These are phyloP conservation scores for Pichia sp. DNA, from an alignment of 1,139 yeast genomes.

Conservation along the genomic window DNA sequence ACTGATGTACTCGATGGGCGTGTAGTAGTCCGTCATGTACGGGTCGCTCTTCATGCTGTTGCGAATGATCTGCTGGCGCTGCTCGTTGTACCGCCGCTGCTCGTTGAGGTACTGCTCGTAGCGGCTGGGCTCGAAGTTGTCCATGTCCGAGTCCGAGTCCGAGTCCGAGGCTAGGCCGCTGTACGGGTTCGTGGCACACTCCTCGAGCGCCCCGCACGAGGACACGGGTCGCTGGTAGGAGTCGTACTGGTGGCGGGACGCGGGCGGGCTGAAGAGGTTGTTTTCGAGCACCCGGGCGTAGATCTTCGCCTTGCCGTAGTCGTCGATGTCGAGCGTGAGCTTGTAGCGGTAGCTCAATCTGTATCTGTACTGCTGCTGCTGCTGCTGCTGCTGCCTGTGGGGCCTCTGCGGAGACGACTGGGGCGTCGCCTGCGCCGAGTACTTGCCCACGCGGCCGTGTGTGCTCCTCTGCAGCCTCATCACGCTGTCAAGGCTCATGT, in stretches of 20 bases:
- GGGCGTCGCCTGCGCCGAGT: neutral
- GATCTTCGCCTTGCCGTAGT: constrained; percentile 14
- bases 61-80: constrained; percentile 6
- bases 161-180: no score
- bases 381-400: neutral
- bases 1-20: constrained; percentile 1
- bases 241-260: neutral
- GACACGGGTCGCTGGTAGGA: neutral
- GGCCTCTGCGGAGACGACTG: no score
- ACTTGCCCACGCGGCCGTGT: neutral
- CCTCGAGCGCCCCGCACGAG: neutral
- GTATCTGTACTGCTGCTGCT: neutral
- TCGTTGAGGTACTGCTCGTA: constrained; percentile 11
- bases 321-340: constrained; percentile 11
- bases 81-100: constrained; percentile 1
- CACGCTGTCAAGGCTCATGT: neutral
- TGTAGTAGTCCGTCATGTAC: constrained; percentile 9
- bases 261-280: neutral
- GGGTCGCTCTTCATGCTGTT: constrained; percentile 16
- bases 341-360: constrained; percentile 11
- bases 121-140: constrained; percentile 2
- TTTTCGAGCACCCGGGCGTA: constrained; percentile 14
- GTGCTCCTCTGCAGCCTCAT: neutral
- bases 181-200: neutral
- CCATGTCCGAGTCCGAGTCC: neutral